phyloP scores from a whole-genome alignment of 2,329 filamentous ascomycete genomes.

The Ophiostoma tasmaniense region DNA sequence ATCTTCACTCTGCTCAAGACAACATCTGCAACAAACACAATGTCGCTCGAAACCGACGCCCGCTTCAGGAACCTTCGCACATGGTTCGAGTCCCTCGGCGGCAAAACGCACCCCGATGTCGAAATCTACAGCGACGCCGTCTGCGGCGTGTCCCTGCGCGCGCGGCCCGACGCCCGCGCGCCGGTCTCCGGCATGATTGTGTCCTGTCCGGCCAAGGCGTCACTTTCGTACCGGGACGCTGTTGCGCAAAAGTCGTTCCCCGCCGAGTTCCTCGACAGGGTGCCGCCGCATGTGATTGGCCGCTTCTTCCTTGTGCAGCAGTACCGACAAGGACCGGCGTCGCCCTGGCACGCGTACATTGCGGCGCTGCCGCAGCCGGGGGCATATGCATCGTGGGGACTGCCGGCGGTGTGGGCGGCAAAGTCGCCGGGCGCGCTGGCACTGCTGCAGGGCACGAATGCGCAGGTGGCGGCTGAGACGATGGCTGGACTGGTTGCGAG shows the following conservation, averaged over 20 bases:
- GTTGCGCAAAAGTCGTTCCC: constrained; percentile 39
- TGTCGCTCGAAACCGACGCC: background rate
- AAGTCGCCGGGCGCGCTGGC: constrained; percentile 23
- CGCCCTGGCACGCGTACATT: constrained; percentile 64
- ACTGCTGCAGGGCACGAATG: constrained; percentile 46
- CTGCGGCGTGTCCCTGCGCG: constrained; percentile 48
- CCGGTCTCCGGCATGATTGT: constrained; percentile 38
- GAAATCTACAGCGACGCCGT: constrained; percentile 43
- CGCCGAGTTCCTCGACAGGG: constrained; percentile 37
- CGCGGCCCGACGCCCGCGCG: constrained; percentile 29
- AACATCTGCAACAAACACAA: background rate
- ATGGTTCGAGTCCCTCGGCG: constrained; percentile 35
- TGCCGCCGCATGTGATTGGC: constrained; percentile 51
- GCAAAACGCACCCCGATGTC: constrained; percentile 39
- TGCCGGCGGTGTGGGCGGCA: constrained; percentile 58
- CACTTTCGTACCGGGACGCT: constrained; percentile 52
- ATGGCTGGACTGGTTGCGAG: constrained; percentile 38
- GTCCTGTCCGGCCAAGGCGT: constrained; percentile 42
- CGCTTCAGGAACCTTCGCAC: constrained; percentile 22
- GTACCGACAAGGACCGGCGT: constrained; percentile 47
- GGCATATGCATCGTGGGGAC: constrained; percentile 39
- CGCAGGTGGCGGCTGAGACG: constrained; percentile 40
- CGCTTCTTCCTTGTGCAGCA: constrained; percentile 64
- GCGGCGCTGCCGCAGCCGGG: constrained; percentile 54
- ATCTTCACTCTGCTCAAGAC: too few species aligned